Evolutionary conservation across 768 basidiomycete genomes (phyloP).

Genomic region (Krasilnikovozyma curviuscula): DNA sequence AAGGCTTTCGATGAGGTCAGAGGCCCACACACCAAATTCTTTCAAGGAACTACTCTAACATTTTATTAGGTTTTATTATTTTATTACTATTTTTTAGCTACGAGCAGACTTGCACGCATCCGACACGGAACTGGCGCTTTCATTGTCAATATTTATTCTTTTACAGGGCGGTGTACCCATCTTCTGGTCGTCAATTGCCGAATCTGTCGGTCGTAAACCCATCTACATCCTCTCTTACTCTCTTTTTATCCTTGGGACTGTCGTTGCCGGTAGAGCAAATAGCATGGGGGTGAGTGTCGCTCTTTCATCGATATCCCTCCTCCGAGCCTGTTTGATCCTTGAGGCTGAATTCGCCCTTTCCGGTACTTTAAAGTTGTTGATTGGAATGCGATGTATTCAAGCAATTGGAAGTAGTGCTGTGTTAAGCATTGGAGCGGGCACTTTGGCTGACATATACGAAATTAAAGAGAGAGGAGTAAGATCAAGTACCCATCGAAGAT

Average conservation of each 20-base stretch:
- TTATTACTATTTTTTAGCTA: conserved; percentile 25
- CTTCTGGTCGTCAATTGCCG: conserved; percentile 21
- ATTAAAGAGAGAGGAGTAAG: conserved; percentile 52
- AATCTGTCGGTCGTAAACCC: conserved; percentile 11
- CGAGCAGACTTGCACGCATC: conserved; percentile 21
- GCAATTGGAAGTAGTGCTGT: conserved; percentile 46
- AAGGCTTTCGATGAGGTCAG: too few relatives aligned
- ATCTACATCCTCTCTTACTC: conserved; percentile 23
- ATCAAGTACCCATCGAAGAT: too few relatives aligned
- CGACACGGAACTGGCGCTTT: conserved; percentile 24
- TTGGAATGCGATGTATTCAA: too few relatives aligned
- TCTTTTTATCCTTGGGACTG: conserved; percentile 22
- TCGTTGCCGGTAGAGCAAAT: conserved; percentile 21
- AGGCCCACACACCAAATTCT: too few relatives aligned
- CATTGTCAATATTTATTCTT: conserved; percentile 25
- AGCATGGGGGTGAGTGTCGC: conserved; percentile 23
- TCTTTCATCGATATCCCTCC: too few relatives aligned
- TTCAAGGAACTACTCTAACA: too few relatives aligned
- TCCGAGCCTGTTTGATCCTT: too few relatives aligned
- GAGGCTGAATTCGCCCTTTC: too few relatives aligned
- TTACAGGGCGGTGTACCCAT: conserved; percentile 16
- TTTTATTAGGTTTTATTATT: too few relatives aligned
- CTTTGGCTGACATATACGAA: conserved; percentile 54
- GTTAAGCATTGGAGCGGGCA: conserved; percentile 52
- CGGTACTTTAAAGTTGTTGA: too few relatives aligned